Evolutionary conservation across 768 basidiomycete genomes (phyloP).

Genomic region (Pholiota microspora): DNA sequence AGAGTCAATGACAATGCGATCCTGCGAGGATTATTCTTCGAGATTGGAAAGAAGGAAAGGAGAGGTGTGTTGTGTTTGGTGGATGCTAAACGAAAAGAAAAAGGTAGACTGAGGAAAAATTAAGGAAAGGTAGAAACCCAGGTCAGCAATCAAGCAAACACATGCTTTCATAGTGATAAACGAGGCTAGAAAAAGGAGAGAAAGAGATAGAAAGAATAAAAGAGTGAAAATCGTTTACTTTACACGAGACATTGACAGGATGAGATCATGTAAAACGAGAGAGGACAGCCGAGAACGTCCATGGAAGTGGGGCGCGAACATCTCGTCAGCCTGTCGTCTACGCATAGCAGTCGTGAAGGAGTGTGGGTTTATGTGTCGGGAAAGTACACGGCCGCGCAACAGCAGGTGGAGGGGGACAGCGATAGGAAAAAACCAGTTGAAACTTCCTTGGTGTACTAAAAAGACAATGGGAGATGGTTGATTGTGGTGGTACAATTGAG

Average conservation of each 20-base stretch:
- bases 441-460: constrained; percentile 26
- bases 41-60: constrained; percentile 1
- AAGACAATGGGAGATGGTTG: constrained; percentile 22
- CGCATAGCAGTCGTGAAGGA: constrained; percentile 3
- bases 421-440: constrained; percentile 20
- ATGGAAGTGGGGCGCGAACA: background rate
- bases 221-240: constrained; percentile 10
- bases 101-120: constrained; percentile 4
- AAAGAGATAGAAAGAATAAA: constrained; percentile 10
- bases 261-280: constrained; percentile 4
- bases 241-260: constrained; percentile 9
- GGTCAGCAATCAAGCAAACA: constrained; percentile 5
- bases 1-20: no score
- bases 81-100: constrained; percentile 7
- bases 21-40: background rate
- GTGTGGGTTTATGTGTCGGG: constrained; percentile 3
- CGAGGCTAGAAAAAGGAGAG: background rate
- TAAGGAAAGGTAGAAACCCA: background rate
- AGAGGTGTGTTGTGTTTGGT: constrained; percentile 4
- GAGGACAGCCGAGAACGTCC: background rate
- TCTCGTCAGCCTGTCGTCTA: background rate
- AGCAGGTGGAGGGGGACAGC: constrained; percentile 20
- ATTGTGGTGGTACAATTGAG: constrained; percentile 28
- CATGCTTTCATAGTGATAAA: constrained; percentile 2
- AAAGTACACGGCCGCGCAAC: constrained; percentile 19